Conservation (phyloP, 116 monocot genomes). For the Zostera marina region DNA sequence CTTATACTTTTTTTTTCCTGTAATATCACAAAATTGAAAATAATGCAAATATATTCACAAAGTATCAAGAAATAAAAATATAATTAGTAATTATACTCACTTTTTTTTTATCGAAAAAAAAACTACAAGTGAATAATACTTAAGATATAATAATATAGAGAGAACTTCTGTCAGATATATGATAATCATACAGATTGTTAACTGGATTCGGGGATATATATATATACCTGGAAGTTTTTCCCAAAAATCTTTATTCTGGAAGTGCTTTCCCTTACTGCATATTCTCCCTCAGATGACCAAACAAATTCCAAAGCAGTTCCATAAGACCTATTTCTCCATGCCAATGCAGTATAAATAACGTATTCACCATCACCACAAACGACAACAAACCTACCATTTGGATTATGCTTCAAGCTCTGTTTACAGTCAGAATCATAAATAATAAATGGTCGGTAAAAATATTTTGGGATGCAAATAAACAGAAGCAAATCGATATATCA, state of each 20-base stretch:
- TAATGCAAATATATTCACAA: neutral
- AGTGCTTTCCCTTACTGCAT: slow-evolving; percentile 80
- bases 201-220: neutral
- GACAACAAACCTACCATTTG: slow-evolving; percentile 97
- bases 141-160: neutral
- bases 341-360: slow-evolving; percentile 94
- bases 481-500: too few relatives aligned
- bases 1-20: slow-evolving; percentile 89
- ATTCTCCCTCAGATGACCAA: slow-evolving; percentile 96
- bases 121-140: neutral
- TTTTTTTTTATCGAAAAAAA: too few relatives aligned
- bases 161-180: neutral
- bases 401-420: slow-evolving; percentile 93
- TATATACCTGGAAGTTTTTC: slow-evolving; percentile 72
- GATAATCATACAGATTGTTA: neutral
- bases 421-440: neutral
- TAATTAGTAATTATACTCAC: neutral
- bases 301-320: slow-evolving; percentile 83
- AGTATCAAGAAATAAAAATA: slow-evolving; percentile 3
- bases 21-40: slow-evolving; percentile 1
- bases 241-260: slow-evolving; percentile 85
- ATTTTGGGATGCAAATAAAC: too few relatives aligned
- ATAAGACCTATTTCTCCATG: slow-evolving; percentile 98
- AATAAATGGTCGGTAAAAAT: neutral
- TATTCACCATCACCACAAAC: slow-evolving; percentile 99